Base-by-base conservation (phyloP, 176 grass and related monocot genomes). In the Aechmea fasciata region DNA sequence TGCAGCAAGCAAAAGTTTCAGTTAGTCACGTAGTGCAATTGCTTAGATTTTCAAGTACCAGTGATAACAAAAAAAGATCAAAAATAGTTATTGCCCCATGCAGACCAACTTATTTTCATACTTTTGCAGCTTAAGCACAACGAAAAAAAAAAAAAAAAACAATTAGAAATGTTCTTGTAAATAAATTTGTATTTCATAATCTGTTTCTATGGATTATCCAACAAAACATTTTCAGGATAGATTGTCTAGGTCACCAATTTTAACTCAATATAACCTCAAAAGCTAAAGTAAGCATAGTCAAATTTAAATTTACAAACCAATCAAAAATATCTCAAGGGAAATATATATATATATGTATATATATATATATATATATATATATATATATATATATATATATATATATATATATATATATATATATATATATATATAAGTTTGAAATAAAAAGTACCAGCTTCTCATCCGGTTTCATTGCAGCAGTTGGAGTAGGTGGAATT, bases 401-500 rank as follows among this genome's bases (percentile, higher is more conserved):
- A 23, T 23, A 23, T 23, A 23, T 23, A 23, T 23, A 23, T 23
- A 23, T 23, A 23, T 23, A 23, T 23, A 23, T 23, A 23, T 23
- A 23, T 23, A 23, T 23, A 23, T 23, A 23, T 23, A 41, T 41
- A 41, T 41, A 41, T 41, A 41, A 41, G 33, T 41, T 41, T 41
- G 33, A 41, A 41, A 41, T 41, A 41, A 7, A 41, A 65, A 55
- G 49, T 92, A 96, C 92, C 92, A 96, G 81, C 68, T 85, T 92
- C 72, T 96, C 92, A 83, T 96, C 78, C 49, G 85, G 79, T 81
- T 75, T 75, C 76, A 90, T 75, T 48, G 83, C 77, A 14, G 88
- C 88, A 8, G 86, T 92, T 77, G 70, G 76, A 81, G 82, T 89
- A 59, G 93, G 85, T 71, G 88, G 93, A 80, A 96, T 92, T 82